phyloP scores from a whole-genome alignment of 208 protist species.

The Acanthamoeba culbertsoni region DNA sequence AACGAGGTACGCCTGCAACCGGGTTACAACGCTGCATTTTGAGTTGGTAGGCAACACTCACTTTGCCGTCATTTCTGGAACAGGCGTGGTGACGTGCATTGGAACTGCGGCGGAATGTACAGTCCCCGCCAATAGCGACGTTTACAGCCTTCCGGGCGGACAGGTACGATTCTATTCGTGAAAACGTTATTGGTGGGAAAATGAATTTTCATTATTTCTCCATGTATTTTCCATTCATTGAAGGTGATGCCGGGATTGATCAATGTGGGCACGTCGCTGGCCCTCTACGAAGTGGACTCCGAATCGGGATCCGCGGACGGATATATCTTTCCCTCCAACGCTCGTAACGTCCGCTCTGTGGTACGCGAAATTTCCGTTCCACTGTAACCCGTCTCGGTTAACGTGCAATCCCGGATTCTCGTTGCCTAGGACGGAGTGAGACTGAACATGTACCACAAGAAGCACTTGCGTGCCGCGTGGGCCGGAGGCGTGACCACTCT shows the following conservation, averaged over 20 bases:
- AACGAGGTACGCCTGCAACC: not conserved
- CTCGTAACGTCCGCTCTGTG: not conserved
- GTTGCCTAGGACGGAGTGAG: not conserved
- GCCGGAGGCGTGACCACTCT: not conserved
- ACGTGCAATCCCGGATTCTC: too few species aligned
- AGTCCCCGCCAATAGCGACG: not conserved
- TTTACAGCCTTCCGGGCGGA: not conserved
- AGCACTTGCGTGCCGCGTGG: not conserved
- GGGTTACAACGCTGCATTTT: not conserved
- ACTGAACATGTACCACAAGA: not conserved
- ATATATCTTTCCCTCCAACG: not conserved
- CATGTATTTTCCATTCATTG: too few species aligned
- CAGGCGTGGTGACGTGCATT: constrained; percentile 54
- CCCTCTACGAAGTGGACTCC: constrained; percentile 36
- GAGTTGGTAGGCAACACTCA: not conserved
- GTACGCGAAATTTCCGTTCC: too few species aligned
- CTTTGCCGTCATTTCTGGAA: not conserved
- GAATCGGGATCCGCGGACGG: constrained; percentile 17
- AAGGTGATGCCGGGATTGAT: constrained; percentile 55
- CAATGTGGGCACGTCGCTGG: not conserved
- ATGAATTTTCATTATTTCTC: too few species aligned
- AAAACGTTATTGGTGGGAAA: too few species aligned
- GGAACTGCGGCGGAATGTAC: not conserved
- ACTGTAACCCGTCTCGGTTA: too few species aligned
- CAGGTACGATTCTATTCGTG: too few species aligned